Evolutionary conservation across 2,329 filamentous ascomycete species (phyloP).

Genomic region (Harringtonia aguacate): DNA sequence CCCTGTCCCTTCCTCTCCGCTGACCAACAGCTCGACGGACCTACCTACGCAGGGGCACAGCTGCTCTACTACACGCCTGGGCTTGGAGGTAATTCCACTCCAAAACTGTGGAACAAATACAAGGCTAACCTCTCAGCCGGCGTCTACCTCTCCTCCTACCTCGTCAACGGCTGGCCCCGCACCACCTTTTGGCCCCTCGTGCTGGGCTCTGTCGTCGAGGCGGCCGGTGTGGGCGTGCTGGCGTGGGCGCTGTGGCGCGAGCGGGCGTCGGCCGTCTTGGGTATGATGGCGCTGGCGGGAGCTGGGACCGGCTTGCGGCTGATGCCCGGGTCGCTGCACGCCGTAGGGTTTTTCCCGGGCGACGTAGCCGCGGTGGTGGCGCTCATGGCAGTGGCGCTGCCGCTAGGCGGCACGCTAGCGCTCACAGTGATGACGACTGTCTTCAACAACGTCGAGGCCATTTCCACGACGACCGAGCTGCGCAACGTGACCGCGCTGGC

Average conservation of each 20-base stretch:
- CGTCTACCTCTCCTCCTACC: conserved; percentile 43
- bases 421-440: conserved; percentile 59
- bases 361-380: conserved; percentile 48
- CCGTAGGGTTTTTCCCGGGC: conserved; percentile 47
- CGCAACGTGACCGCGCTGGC: conserved; percentile 21
- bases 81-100: conserved; percentile 37
- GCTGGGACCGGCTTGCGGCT: conserved; percentile 52
- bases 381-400: conserved; percentile 46
- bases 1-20: background rate
- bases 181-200: conserved; percentile 51
- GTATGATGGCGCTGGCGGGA: conserved; percentile 57
- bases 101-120: too few species aligned
- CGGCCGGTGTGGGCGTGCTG: conserved; percentile 46
- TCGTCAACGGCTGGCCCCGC: conserved; percentile 50
- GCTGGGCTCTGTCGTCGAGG: conserved; percentile 43
- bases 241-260: conserved; percentile 40
- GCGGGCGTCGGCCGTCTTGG: conserved; percentile 40
- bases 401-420: conserved; percentile 53
- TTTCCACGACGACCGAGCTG: conserved; percentile 14
- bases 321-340: conserved; percentile 52
- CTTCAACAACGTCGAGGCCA: conserved; percentile 46
- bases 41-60: conserved; percentile 40
- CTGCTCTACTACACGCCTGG: conserved; percentile 56
- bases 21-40: conserved; percentile 16
- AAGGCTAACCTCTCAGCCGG: conserved; percentile 26